Evolutionary conservation across 805 yeast species (phyloP), one percentile per base, ranked within the genome.

Genomic region (Starmerella ratchasimensis): DNA sequence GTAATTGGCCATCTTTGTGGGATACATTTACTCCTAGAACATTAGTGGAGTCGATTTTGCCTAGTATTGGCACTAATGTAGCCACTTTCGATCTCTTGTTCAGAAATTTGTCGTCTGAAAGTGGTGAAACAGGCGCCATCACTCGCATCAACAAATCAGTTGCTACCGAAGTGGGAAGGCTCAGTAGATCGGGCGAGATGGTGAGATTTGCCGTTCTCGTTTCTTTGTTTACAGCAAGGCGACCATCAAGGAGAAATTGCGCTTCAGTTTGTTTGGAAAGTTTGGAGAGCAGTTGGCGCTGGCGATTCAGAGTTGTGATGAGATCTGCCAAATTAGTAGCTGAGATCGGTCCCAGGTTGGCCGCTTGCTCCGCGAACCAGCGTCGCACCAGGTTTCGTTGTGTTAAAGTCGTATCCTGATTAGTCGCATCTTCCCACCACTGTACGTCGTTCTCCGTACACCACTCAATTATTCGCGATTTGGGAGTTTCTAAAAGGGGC

Each of bases 361-460:
- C 64, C 63, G 6, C 58, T 58, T 4, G 56, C 55, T 67, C 1
- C 28, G 58, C 56, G 19, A 33, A 39, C 30, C 33, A 14, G 13
- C 36, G 28, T 27, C 90, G 60, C 3, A 72, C 59, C 14, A 64
- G 56, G 48, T 80, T 80, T 34, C 93, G 60, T 26, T 58, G 48
- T 0, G 88, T 79, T 31, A 75, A 61, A 8, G 51, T 48, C 2
- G 65, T 57, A 46, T 76, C 74, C 2, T 50, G 49, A 45, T 81
- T 81, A 0, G 88, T 73, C 2, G 58, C 51, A 48, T 81, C 93
- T 48, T 80, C 86, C 51, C 75, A 72, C 88, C 90, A 80, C 0
- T 42, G 34, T 0, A 80, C 44, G 1, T 46, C 38, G 16, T 63
- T 52, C 0, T 37, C 33, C 8, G 37, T 28, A 37, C 84, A 77